Conservation (phyloP, 495 filamentous ascomycete species). For the Neurospora sp. region DNA sequence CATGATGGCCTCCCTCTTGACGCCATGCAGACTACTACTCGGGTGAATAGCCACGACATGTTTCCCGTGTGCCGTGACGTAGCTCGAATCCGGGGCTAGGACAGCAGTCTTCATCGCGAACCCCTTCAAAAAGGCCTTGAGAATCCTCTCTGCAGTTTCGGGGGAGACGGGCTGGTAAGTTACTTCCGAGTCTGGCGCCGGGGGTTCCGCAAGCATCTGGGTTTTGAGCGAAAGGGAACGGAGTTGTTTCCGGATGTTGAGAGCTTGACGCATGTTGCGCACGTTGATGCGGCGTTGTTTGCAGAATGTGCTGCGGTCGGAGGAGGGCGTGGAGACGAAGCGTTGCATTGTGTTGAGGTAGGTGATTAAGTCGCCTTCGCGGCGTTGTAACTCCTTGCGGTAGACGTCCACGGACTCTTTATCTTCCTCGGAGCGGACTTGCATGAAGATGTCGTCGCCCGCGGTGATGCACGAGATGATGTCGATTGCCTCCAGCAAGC, state of each 20-base stretch:
- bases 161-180: conserved; percentile 36
- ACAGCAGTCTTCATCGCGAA: conserved; percentile 78
- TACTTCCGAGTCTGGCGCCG: conserved; percentile 37
- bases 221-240: conserved; percentile 48
- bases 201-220: conserved; percentile 32
- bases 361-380: conserved; percentile 87
- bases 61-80: conserved; percentile 72
- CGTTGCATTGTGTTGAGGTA: conserved; percentile 69
- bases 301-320: conserved; percentile 69
- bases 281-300: conserved; percentile 66
- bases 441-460: conserved; percentile 76
- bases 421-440: conserved; percentile 69
- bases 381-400: conserved; percentile 61
- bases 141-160: conserved; percentile 44
- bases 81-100: conserved; percentile 73
- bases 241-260: conserved; percentile 81
- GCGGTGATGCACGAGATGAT: conserved; percentile 82
- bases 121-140: conserved; percentile 74
- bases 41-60: conserved; percentile 87
- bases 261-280: conserved; percentile 65
- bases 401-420: conserved; percentile 65
- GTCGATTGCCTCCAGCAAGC: conserved; percentile 78
- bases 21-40: conserved; percentile 71
- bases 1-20: conserved; percentile 88
- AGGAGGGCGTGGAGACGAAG: conserved; percentile 62